Base-by-base conservation (phyloP, 139 green algal species). In the Limnomonas spitsbergensis region DNA sequence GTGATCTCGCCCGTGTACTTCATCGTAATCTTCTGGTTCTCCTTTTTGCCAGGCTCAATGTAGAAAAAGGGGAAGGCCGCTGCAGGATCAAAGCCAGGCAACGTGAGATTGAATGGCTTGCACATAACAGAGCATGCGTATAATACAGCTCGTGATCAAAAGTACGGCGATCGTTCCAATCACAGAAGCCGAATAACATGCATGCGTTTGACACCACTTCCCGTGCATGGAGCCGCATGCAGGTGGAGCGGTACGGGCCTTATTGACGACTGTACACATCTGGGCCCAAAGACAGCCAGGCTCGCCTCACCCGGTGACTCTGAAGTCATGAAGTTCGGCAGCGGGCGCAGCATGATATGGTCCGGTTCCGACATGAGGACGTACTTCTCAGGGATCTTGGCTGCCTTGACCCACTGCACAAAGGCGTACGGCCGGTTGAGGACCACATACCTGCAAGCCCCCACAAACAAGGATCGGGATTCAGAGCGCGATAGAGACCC, bases 11-110 rank as follows among this genome's bases (percentile, higher is more conserved):
- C 81, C 0, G 81, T 75, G 40, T 82, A 85, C 70, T 85, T 85
- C 9, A 73, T 37, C 4, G 79, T 88, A 53, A 89, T 79, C 31
- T 69, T 34, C 24, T 34, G n/a, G 37, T 84, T 73, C 52, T 88
- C 78, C 0, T 52, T 31, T 38, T 86, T 86, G 66, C 78, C 73
- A 3, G 85, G 84, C 75, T 97, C 91, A 52, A 99, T 99, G 92
- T 99, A 99, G 87, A 98, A 98, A 85, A 99, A 99, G 31, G 94
- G 94, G 78, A 98, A 99, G 4, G 93, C 90, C 0, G 93, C 94
- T 83, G 88, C 77, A 66, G 26, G 40, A 61, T 61, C 47, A 54
- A 76, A 20, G 47, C 20, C 14, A 24, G 47, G 47, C 14, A 14
- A 24, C 20, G 14, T 24, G 47, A 61, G 47, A 24, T 61, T 61